phyloP scores from a whole-genome alignment of 495 filamentous ascomycete species.

The Thermochaetoides thermophila region DNA sequence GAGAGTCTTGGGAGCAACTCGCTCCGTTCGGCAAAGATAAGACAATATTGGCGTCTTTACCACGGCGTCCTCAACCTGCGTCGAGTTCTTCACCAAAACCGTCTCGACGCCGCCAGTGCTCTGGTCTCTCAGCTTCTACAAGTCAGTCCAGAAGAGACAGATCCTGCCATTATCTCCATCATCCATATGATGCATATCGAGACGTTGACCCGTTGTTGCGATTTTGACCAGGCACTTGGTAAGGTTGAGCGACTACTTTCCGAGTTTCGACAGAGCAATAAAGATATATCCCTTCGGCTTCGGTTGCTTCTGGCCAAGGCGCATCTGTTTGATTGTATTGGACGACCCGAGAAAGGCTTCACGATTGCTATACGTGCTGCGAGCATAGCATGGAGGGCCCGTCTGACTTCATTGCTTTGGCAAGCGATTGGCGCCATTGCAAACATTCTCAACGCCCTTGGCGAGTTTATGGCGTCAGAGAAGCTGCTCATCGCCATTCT shows the following conservation, averaged over 20 bases:
- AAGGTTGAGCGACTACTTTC: slow-evolving; percentile 54
- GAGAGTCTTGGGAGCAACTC: slow-evolving; percentile 50
- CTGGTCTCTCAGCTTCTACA: slow-evolving; percentile 47
- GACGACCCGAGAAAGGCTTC: slow-evolving; percentile 68
- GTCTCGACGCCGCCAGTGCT: slow-evolving; percentile 51
- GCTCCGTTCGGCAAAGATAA: slow-evolving; percentile 59
- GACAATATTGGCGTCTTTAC: slow-evolving; percentile 67
- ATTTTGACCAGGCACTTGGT: slow-evolving; percentile 47
- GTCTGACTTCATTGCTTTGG: slow-evolving; percentile 62
- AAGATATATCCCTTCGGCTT: slow-evolving; percentile 62
- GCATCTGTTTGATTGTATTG: slow-evolving; percentile 50
- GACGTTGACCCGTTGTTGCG: slow-evolving; percentile 46
- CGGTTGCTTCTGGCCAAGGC: slow-evolving; percentile 66
- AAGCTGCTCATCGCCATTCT: slow-evolving; percentile 57
- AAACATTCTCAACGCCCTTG: slow-evolving; percentile 50
- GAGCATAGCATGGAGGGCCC: slow-evolving; percentile 54
- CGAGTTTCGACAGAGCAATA: slow-evolving; percentile 49
- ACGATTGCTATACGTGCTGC: slow-evolving; percentile 70
- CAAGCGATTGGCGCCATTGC: slow-evolving; percentile 56
- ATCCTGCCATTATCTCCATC: slow-evolving; percentile 57
- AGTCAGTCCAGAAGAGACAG: slow-evolving; percentile 29
- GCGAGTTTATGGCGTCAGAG: slow-evolving; percentile 59
- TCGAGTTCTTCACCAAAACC: slow-evolving; percentile 53
- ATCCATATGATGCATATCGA: slow-evolving; percentile 60
- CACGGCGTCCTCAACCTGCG: slow-evolving; percentile 57